A percentile compares a stretch with the other conserved stretches of the same genome.
phyloP scores from a whole-genome alignment of 1,139 yeast species.

The Kodamaea plutei region DNA sequence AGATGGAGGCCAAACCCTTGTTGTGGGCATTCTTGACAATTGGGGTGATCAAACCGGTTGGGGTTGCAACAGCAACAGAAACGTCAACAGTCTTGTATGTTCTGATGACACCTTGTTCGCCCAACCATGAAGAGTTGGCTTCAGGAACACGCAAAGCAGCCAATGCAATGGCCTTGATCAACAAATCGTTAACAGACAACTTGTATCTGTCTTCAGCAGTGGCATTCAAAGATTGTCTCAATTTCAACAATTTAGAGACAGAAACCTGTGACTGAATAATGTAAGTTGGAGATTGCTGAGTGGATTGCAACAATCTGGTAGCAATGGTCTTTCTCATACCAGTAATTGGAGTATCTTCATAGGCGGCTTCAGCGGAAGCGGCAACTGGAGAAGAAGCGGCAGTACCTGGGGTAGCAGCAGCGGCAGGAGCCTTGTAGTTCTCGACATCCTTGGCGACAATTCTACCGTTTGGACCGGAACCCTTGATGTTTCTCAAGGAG shows the following conservation, averaged over 20 bases:
- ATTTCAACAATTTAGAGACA: constrained; percentile 84
- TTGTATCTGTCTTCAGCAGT: constrained; percentile 83
- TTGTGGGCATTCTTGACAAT: constrained; percentile 83
- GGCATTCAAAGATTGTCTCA: constrained; percentile 86
- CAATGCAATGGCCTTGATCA: constrained; percentile 89
- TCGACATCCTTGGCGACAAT: constrained; percentile 89
- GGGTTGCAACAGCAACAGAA: constrained; percentile 98
- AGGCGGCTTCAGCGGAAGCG: constrained; percentile 53
- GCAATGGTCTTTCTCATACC: constrained; percentile 95
- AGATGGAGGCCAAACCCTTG: constrained; percentile 80
- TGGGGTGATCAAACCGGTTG: constrained; percentile 95
- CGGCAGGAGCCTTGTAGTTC: constrained; percentile 46
- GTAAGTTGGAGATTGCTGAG: constrained; percentile 85
- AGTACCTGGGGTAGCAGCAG: constrained; percentile 43
- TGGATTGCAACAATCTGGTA: constrained; percentile 79
- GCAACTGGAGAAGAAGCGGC: constrained; percentile 45
- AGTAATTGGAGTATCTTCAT: constrained; percentile 80
- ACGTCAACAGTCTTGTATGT: constrained; percentile 90
- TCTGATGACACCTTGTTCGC: constrained; percentile 83
- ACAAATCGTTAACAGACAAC: constrained; percentile 89
- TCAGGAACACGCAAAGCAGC: constrained; percentile 91
- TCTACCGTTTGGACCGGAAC: constrained; percentile 95
- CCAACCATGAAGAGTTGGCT: constrained; percentile 93
- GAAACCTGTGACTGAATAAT: constrained; percentile 83
- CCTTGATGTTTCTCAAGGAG: constrained; percentile 77